Evolutionary conservation across 75 land plant species (phyloP).

Genomic region (Cunninghamia lanceolata): DNA sequence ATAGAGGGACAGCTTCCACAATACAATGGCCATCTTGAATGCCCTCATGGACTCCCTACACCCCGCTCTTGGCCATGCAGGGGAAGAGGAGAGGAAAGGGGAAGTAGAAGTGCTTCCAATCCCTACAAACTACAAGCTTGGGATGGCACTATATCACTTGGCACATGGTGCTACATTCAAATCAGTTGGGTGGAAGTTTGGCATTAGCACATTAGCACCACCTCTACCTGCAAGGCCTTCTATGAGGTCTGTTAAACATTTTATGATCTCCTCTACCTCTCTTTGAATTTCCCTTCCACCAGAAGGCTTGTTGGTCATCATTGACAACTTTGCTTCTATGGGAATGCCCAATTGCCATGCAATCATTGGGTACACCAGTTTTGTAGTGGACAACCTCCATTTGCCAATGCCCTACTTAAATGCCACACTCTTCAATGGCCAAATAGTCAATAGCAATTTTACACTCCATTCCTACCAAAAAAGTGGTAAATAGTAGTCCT

Average conservation of each 20-base stretch:
- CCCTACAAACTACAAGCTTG: conserved; percentile 36
- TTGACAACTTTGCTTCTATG: conserved; percentile 28
- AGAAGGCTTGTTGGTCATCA: conserved; percentile 18
- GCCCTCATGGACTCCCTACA: conserved; percentile 20
- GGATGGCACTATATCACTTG: conserved; percentile 55
- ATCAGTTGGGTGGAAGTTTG: conserved; percentile 43
- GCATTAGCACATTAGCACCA: conserved; percentile 15
- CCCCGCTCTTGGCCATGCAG: conserved; percentile 6
- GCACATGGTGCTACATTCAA: conserved; percentile 58
- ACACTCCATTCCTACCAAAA: too few species aligned
- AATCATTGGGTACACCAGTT: conserved; percentile 41
- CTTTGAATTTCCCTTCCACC: conserved; percentile 40
- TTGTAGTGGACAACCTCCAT: conserved; percentile 27
- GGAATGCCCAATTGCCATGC: conserved; percentile 70
- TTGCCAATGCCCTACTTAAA: too few species aligned
- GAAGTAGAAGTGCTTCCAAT: neutral
- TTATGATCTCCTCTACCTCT: conserved; percentile 31
- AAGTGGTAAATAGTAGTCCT: too few species aligned
- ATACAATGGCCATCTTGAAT: conserved; percentile 23
- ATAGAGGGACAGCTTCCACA: conserved; percentile 27
- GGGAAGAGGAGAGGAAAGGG: too few species aligned
- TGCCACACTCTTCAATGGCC: too few species aligned
- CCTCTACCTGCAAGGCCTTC: conserved; percentile 45
- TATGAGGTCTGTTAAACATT: conserved; percentile 46
- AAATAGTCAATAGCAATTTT: too few species aligned